Percentiles rank a stretch among this genome's conserved stretches.
Evolutionary conservation across 768 basidiomycete genomes (phyloP).

Genomic region (Russula sp.): DNA sequence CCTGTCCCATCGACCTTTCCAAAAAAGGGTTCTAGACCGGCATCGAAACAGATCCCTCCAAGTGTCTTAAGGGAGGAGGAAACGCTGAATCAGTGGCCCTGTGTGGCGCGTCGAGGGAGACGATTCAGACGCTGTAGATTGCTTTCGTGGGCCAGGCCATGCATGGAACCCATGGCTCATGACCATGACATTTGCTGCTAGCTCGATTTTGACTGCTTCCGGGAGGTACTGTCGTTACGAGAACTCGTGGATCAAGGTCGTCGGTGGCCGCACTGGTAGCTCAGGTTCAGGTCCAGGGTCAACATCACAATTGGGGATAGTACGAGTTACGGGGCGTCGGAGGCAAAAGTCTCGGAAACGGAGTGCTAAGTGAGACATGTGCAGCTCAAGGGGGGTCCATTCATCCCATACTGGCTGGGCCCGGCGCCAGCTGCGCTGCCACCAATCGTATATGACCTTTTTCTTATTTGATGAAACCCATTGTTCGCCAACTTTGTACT

Average conservation of each 20-base stretch:
- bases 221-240: neutral
- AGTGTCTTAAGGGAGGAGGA: neutral
- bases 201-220: neutral
- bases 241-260: neutral
- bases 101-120: too few species aligned
- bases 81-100: too few species aligned
- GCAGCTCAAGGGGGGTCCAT: too few species aligned
- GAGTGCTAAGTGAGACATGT: neutral
- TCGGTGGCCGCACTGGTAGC: neutral
- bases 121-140: neutral
- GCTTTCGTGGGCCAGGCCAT: neutral
- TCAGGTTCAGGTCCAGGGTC: neutral
- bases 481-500: neutral
- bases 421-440: neutral
- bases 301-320: neutral
- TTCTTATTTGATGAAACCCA: neutral
- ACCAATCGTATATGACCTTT: neutral
- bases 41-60: neutral
- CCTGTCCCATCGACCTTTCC: neutral
- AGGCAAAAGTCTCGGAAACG: neutral
- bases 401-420: too few species aligned
- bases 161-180: neutral
- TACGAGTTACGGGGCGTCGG: neutral
- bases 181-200: neutral
- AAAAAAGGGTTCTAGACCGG: too few species aligned